Conservation (phyloP, 2,329 filamentous ascomycete species). For the Hypoxylon sp. region DNA sequence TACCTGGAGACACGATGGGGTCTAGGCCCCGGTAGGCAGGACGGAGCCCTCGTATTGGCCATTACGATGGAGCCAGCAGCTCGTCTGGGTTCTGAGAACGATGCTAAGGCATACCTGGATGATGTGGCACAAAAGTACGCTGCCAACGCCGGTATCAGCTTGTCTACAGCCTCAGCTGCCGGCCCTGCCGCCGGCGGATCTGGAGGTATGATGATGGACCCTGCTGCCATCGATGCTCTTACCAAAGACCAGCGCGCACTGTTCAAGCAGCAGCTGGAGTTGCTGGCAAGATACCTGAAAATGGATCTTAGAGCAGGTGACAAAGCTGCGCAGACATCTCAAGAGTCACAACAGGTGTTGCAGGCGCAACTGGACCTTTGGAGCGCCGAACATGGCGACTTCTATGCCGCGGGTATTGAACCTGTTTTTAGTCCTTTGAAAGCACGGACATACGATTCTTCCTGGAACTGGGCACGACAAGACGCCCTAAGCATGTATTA, state of each 20-base stretch:
- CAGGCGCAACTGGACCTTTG: conserved; percentile 96
- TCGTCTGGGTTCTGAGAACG: conserved; percentile 88
- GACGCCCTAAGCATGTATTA: conserved; percentile 99
- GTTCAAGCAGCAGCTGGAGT: conserved; percentile 98
- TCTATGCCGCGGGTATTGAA: conserved; percentile 95
- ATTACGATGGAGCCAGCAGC: conserved; percentile 93
- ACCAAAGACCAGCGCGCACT: conserved; percentile 96
- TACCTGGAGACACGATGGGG: conserved; percentile 97
- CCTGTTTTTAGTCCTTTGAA: conserved; percentile 95
- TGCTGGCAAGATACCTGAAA: conserved; percentile 95
- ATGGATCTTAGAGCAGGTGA: conserved; percentile 97
- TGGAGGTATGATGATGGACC: conserved; percentile 99
- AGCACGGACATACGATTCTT: conserved; percentile 96
- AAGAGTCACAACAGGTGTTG: conserved; percentile 87
- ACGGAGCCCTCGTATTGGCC: conserved; percentile 88
- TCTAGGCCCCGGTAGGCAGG: conserved; percentile 86
- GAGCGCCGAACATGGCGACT: conserved; percentile 95
- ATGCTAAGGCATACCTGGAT: conserved; percentile 94
- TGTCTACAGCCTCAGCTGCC: conserved; percentile 82
- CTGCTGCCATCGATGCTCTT: conserved; percentile 93
- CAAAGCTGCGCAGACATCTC: conserved; percentile 87
- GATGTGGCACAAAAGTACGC: conserved; percentile 93
- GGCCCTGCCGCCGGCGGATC: conserved; percentile 78
- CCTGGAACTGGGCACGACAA: conserved; percentile 99
- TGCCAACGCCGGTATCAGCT: conserved; percentile 82